These are phyloP conservation scores for Skeletonema menzelii DNA, from an alignment of 108 stramenopile species.

Conservation along the genomic window DNA sequence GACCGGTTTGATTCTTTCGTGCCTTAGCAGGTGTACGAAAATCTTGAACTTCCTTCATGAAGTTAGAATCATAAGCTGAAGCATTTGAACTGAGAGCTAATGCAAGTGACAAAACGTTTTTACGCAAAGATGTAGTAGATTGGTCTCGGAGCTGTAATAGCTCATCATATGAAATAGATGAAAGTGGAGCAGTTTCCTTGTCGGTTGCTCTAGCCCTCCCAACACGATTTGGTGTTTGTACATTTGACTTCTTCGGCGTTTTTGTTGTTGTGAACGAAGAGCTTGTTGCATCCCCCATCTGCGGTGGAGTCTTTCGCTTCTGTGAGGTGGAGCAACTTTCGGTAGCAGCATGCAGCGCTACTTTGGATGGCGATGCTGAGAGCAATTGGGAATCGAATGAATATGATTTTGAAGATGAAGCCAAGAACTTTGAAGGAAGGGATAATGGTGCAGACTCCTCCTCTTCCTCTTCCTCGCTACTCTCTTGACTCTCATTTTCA, in stretches of 20 bases:
- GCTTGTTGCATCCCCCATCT: not conserved
- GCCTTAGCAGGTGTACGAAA: not conserved
- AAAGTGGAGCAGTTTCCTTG: not conserved
- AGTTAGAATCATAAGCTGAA: constrained; percentile 7
- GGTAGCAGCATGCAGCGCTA: not conserved
- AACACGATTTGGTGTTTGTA: not conserved
- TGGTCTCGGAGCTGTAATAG: constrained; percentile 2
- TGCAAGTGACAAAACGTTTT: constrained; percentile 14
- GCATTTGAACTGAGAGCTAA: constrained; percentile 20
- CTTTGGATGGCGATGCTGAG: constrained; percentile 3
- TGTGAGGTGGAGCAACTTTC: not conserved
- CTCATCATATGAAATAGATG: constrained; percentile 15
- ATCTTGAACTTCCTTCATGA: constrained; percentile 2
- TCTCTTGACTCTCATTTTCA: not conserved
- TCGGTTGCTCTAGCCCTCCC: not conserved
- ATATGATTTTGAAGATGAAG: constrained; percentile 20
- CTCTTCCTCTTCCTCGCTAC: constrained; percentile 7
- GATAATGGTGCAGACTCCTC: constrained; percentile 13
- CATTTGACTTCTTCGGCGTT: constrained; percentile 25
- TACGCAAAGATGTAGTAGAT: constrained; percentile 4
- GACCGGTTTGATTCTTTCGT: not conserved
- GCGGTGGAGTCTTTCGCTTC: not conserved
- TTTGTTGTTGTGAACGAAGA: not conserved
- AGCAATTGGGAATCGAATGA: constrained; percentile 14
- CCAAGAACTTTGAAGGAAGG: constrained; percentile 17